Evolutionary conservation across 2,329 filamentous ascomycete species (phyloP), one percentile per base, ranked within the genome.

Genomic region (Exophiala mesophila): DNA sequence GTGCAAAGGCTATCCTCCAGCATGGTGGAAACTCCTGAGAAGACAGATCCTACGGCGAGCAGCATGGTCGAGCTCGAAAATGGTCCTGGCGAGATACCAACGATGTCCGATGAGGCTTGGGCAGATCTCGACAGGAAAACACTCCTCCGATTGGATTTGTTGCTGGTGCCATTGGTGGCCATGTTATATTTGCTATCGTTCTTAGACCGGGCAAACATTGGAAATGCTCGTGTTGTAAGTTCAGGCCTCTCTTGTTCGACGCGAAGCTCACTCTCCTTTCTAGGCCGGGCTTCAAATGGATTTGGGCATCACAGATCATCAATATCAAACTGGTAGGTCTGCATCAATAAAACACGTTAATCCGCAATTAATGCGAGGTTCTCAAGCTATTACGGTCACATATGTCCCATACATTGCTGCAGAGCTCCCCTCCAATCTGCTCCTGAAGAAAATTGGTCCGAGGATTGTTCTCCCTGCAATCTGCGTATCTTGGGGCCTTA

Each of bases 191-290:
- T 83, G 9, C 82, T 77, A 61, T 82, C 78, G 1, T 75, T 76
- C 50, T 66, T 76, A 39, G 82, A 85, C 59, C 72, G 82, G 31
- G 83, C 80, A 12, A 85, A 85, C 57, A 78, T 85, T 23, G 82
- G 82, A 24, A 84, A 85, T 54, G 81, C 80, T 16, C 78, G 78
- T 45, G 77, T 84, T 4, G 70, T 81, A 39, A 74, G 24, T 32
- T 12, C 16, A 19, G 17, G 12, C n/a, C n/a, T n/a, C n/a, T n/a
- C n/a, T n/a, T n/a, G n/a, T n/a, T n/a, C 9, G 13, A 73, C 76
- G 24, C 8, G 24, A 28, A 8, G 24, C 24, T 68, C 75, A 71
- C 40, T 61, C 59, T 44, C 57, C 56, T 10, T 59, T 58, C 29
- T 55, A 61, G 13, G 56, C 53, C 21, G 53, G 53, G 2, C 33